phyloP scores from a whole-genome alignment of 495 filamentous ascomycete genomes.

The Wilcoxina mikolae region DNA sequence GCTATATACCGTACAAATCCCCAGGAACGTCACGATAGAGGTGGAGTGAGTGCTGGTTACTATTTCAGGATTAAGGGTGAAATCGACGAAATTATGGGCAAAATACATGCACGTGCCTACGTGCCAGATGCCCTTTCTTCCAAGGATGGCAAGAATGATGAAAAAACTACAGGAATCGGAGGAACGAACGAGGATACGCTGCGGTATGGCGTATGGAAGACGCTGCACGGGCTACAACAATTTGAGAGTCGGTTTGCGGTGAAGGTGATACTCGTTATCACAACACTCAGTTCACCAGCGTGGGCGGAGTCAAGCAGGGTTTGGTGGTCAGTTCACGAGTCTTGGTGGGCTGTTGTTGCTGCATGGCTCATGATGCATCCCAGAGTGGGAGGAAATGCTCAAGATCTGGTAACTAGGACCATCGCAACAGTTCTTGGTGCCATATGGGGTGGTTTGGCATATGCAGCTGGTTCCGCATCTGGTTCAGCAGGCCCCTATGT shows the following conservation, averaged over 20 bases:
- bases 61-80: conserved; percentile 40
- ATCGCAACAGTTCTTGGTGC: conserved; percentile 37
- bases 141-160: conserved; percentile 20
- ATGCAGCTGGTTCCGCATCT: conserved; percentile 36
- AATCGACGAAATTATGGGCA: conserved; percentile 32
- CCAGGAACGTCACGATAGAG: conserved; percentile 44
- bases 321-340: conserved; percentile 42
- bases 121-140: conserved; percentile 25
- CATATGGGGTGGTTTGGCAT: conserved; percentile 40
- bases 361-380: conserved; percentile 47
- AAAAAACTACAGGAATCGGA: not conserved
- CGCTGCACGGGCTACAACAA: conserved; percentile 41
- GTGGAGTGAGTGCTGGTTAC: conserved; percentile 40
- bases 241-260: conserved; percentile 45
- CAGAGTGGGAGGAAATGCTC: conserved; percentile 41
- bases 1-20: conserved; percentile 39
- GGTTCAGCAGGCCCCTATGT: conserved; percentile 31
- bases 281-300: conserved; percentile 39
- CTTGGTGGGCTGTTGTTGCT: conserved; percentile 44
- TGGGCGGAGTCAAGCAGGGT: conserved; percentile 33
- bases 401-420: conserved; percentile 38
- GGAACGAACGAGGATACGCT: conserved; percentile 26
- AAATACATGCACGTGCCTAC: conserved; percentile 29
- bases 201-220: conserved; percentile 35
- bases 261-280: conserved; percentile 39